Evolutionary conservation across 1,139 yeast species (phyloP).

Genomic region (Saccharomyces uvarum): DNA sequence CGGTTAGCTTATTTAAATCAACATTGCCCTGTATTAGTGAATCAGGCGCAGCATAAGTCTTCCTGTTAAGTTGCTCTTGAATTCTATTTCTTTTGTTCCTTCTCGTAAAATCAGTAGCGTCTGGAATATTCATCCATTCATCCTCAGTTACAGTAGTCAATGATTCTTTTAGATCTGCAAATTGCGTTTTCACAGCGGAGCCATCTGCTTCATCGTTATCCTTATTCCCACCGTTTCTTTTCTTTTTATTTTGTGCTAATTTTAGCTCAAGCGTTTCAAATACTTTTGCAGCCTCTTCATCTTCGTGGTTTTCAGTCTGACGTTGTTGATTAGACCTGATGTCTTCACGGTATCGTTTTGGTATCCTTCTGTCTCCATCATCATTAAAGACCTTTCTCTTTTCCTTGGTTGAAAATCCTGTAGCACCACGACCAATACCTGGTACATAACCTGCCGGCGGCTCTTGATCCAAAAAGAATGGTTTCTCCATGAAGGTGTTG

Average conservation of each 20-base stretch:
- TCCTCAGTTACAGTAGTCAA: conserved; percentile 52
- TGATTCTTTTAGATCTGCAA: conserved; percentile 55
- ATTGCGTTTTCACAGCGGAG: conserved; percentile 36
- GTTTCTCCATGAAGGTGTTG: conserved; percentile 15
- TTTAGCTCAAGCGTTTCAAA: conserved; percentile 59
- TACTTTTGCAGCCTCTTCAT: conserved; percentile 66
- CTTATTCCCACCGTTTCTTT: conserved; percentile 17
- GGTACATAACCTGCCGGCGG: conserved; percentile 90
- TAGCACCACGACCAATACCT: conserved; percentile 92
- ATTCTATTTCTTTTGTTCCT: conserved; percentile 65
- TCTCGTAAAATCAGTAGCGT: conserved; percentile 80
- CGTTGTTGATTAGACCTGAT: conserved; percentile 30
- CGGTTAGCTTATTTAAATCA: conserved; percentile 33
- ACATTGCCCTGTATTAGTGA: conserved; percentile 37
- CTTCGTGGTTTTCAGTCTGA: conserved; percentile 32
- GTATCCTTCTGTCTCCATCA: conserved; percentile 7
- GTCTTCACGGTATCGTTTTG: conserved; percentile 12
- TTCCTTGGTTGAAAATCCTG: conserved; percentile 82
- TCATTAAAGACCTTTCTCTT: conserved; percentile 37
- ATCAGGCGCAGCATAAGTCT: conserved; percentile 84
- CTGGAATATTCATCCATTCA: conserved; percentile 81
- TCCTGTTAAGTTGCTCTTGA: conserved; percentile 53
- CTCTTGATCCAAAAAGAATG: conserved; percentile 66
- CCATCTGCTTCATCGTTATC: conserved; percentile 14
- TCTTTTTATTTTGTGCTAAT: conserved; percentile 36